phyloP scores from a whole-genome alignment of 495 filamentous ascomycete species.

The Baudoinia panamericana region DNA sequence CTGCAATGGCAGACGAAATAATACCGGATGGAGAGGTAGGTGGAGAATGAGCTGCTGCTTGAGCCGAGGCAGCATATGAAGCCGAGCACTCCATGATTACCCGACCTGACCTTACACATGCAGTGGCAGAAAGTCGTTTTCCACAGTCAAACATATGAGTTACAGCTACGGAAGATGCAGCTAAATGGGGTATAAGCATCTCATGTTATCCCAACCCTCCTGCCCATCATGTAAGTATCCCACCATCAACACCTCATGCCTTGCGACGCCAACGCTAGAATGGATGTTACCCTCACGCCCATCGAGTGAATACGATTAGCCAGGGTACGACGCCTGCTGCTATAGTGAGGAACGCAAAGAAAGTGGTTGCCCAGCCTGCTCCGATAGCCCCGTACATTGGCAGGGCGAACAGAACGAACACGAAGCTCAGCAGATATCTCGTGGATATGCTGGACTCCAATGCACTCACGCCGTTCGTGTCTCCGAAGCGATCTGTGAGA shows the following conservation, averaged over 20 bases:
- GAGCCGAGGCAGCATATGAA: too few species aligned
- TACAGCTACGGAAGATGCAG: too few species aligned
- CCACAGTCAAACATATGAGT: too few species aligned
- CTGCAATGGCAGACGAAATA: too few species aligned
- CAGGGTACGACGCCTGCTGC: neutral
- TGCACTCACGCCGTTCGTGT: neutral
- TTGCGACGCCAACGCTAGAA: too few species aligned
- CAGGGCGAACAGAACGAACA: slow-evolving; percentile 2
- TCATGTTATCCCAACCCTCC: too few species aligned
- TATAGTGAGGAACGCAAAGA: slow-evolving; percentile 1
- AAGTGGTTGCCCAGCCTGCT: neutral
- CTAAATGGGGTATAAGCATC: too few species aligned
- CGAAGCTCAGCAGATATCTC: slow-evolving; percentile 5
- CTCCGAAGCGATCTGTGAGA: neutral
- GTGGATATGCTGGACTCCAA: neutral
- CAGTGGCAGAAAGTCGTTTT: too few species aligned
- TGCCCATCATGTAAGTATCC: too few species aligned
- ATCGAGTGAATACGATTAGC: slow-evolving; percentile 3
- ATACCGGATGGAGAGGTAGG: neutral
- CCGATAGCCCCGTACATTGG: slow-evolving; percentile 3
- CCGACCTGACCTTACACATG: too few species aligned
- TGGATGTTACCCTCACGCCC: neutral
- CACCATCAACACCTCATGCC: too few species aligned
- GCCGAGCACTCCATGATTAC: too few species aligned
- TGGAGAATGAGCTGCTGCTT: neutral